Evolutionary conservation across 2,329 filamentous ascomycete species (phyloP).

Genomic region (Fusarium tricinctum): DNA sequence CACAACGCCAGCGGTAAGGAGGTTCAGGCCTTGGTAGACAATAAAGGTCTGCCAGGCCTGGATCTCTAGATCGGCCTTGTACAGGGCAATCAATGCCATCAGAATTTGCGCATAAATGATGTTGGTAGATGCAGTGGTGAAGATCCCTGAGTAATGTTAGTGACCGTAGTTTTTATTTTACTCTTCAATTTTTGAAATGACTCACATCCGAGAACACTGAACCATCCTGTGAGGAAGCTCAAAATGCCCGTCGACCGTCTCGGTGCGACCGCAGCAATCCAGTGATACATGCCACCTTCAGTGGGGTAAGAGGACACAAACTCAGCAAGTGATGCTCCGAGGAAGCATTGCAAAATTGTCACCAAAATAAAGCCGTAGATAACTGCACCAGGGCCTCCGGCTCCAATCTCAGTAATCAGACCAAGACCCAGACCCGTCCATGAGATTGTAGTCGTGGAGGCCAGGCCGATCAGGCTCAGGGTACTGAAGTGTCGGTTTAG

Average conservation of each 20-base stretch:
- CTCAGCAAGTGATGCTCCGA: constrained; percentile 8
- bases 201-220: constrained; percentile 20
- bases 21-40: constrained; percentile 9
- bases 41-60: constrained; percentile 18
- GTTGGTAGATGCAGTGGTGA: constrained; percentile 19
- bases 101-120: constrained; percentile 6
- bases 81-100: constrained; percentile 2
- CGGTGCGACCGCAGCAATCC: constrained; percentile 16
- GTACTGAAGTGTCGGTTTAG: constrained; percentile 11
- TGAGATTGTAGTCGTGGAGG: constrained; percentile 10
- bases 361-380: constrained; percentile 20
- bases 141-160: not conserved
- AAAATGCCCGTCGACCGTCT: constrained; percentile 4
- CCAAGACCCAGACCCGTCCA: constrained; percentile 2
- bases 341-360: constrained; percentile 4
- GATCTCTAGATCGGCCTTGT: not conserved
- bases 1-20: constrained; percentile 1
- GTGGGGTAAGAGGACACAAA: constrained; percentile 23
- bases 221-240: constrained; percentile 17
- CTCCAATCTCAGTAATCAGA: constrained; percentile 11
- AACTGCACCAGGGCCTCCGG: constrained; percentile 11
- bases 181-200: fast-evolving
- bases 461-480: not conserved
- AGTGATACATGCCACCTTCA: constrained; percentile 24
- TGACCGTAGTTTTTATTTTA: fast-evolving